These are phyloP conservation scores for Venturia nashicola DNA, from an alignment of 2,329 filamentous ascomycete species.

Conservation along the genomic window DNA sequence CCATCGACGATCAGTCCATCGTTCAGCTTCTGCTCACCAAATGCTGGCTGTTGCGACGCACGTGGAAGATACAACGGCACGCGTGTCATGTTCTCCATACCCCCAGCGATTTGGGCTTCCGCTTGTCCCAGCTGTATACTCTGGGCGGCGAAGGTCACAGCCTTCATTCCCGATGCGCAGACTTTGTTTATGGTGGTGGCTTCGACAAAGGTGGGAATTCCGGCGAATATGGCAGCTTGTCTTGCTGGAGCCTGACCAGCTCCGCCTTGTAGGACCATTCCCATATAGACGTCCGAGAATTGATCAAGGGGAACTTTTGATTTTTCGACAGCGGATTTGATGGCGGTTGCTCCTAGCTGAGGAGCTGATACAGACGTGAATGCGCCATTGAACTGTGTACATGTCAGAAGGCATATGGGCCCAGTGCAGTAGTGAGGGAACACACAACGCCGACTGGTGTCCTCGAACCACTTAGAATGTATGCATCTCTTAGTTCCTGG, in stretches of 20 bases:
- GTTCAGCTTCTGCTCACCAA: conserved; percentile 77
- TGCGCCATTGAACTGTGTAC: conserved; percentile 78
- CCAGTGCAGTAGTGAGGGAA: not conserved
- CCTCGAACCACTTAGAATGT: conserved; percentile 80
- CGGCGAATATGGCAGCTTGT: conserved; percentile 81
- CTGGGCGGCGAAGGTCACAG: conserved; percentile 79
- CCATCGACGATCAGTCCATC: conserved; percentile 93
- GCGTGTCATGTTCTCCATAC: conserved; percentile 96
- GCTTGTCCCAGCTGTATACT: conserved; percentile 87
- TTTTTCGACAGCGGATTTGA: conserved; percentile 80
- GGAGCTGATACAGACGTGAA: conserved; percentile 74
- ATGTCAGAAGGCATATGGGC: not conserved
- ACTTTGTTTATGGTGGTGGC: conserved; percentile 96
- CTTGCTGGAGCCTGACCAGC: conserved; percentile 85
- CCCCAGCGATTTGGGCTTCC: conserved; percentile 81
- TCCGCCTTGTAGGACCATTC: conserved; percentile 76
- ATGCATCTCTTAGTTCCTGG: conserved; percentile 48
- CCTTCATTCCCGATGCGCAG: conserved; percentile 89
- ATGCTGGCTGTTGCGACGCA: conserved; percentile 68
- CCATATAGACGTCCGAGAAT: conserved; percentile 93
- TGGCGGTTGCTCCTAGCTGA: conserved; percentile 79
- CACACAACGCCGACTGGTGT: conserved; percentile 80
- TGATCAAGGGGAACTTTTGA: conserved; percentile 69
- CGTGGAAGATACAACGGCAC: conserved; percentile 85
- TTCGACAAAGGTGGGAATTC: conserved; percentile 69